Evolutionary conservation across 202 grass and related monocot species (phyloP).

Genomic region (Zizania palustris): DNA sequence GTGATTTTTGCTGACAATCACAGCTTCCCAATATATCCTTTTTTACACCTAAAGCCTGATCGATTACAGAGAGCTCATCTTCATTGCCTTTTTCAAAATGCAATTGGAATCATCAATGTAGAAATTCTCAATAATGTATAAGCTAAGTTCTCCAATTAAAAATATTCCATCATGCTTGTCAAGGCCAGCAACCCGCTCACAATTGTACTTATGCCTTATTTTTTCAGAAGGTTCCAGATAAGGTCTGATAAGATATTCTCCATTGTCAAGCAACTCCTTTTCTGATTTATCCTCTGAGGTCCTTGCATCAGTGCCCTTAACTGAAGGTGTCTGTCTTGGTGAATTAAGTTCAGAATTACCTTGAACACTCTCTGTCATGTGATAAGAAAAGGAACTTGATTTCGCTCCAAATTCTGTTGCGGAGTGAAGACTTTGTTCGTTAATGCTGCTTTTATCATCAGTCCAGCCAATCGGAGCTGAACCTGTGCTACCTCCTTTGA

Average conservation of each 20-base stretch:
- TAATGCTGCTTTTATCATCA: slow-evolving; percentile 91
- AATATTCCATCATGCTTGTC: slow-evolving; percentile 99
- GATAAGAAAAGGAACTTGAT: slow-evolving; percentile 76
- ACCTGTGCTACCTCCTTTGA: slow-evolving; percentile 61
- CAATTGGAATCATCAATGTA: slow-evolving; percentile 92
- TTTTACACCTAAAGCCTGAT: slow-evolving; percentile 98
- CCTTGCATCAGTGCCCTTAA: slow-evolving; percentile 71
- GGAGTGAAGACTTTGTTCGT: slow-evolving; percentile 90
- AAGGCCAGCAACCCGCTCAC: slow-evolving; percentile 92
- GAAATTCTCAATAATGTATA: slow-evolving; percentile 99
- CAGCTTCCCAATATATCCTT: slow-evolving; percentile 78
- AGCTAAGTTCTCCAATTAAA: slow-evolving; percentile 91
- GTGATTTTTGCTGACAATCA: slow-evolving; percentile 84
- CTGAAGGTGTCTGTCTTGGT: slow-evolving; percentile 63
- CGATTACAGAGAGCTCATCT: slow-evolving; percentile 94
- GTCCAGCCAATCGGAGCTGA: slow-evolving; percentile 72
- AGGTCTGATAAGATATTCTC: slow-evolving; percentile 96
- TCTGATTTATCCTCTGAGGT: slow-evolving; percentile 87
- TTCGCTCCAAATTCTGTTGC: slow-evolving; percentile 83
- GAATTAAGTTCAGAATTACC: slow-evolving; percentile 79
- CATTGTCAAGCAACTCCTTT: slow-evolving; percentile 90
- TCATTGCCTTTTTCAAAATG: slow-evolving; percentile 91
- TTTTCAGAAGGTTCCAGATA: slow-evolving; percentile 94
- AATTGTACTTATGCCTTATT: slow-evolving; percentile 94
- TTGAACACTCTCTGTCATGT: slow-evolving; percentile 72